Percentiles rank a stretch among this genome's conserved stretches.
These are phyloP conservation scores for Apiotrichum domesticum DNA, from an alignment of 1,284 basidiomycete species.

Conservation along the genomic window DNA sequence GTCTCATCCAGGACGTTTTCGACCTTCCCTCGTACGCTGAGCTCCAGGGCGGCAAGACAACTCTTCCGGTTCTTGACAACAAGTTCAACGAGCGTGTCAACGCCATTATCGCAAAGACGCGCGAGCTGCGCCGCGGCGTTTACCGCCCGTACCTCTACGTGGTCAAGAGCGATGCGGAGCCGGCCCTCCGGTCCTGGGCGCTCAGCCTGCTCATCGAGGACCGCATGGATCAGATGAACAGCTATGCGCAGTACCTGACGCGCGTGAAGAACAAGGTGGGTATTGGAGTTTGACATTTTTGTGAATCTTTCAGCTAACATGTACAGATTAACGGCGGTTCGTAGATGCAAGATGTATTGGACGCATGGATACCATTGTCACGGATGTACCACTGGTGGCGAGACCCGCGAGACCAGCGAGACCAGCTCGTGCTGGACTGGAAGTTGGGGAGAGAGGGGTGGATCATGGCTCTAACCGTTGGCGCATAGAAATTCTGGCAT, in stretches of 20 bases:
- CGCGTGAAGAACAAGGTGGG: constrained; percentile 67
- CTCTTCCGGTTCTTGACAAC: constrained; percentile 83
- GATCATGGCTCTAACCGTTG: neutral
- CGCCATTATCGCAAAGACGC: constrained; percentile 84
- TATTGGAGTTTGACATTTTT: too few species aligned
- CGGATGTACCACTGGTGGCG: neutral
- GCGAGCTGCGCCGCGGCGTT: constrained; percentile 70
- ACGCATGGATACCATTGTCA: constrained; percentile 5
- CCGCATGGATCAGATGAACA: constrained; percentile 86
- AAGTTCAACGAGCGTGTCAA: constrained; percentile 88
- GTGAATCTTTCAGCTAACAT: neutral
- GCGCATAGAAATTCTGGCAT: neutral
- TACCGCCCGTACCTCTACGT: constrained; percentile 95
- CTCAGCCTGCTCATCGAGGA: constrained; percentile 92
- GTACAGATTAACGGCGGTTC: constrained; percentile 6
- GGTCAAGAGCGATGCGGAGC: constrained; percentile 97
- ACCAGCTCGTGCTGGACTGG: too few species aligned
- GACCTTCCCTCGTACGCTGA: constrained; percentile 80
- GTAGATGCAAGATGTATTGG: constrained; percentile 6
- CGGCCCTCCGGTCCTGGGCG: constrained; percentile 87
- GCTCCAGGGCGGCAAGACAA: constrained; percentile 86
- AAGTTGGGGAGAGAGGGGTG: too few species aligned
- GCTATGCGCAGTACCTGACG: constrained; percentile 87
- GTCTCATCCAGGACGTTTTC: constrained; percentile 91
- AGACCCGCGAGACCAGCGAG: too few species aligned